These are phyloP conservation scores for Neonothopanus nambi DNA, from an alignment of 1,284 basidiomycete species.

Conservation along the genomic window DNA sequence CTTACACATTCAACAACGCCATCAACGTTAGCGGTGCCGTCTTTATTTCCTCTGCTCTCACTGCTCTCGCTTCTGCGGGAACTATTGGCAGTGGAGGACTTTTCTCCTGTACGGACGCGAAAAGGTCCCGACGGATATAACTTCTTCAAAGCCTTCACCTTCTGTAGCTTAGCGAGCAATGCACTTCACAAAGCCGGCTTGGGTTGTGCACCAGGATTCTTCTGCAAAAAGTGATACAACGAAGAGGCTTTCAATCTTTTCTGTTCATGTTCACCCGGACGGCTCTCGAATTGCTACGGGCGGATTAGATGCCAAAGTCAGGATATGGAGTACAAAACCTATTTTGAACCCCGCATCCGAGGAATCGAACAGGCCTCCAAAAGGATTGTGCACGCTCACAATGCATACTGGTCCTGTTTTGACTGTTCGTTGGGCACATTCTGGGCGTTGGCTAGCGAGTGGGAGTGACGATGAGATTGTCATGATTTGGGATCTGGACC, in stretches of 20 bases:
- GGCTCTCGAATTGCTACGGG: slow-evolving; percentile 95
- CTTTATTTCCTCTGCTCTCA: neutral
- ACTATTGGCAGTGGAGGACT: too few species aligned
- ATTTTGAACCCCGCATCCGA: slow-evolving; percentile 80
- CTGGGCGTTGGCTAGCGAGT: slow-evolving; percentile 91
- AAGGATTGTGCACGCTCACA: slow-evolving; percentile 86
- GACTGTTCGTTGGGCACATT: slow-evolving; percentile 94
- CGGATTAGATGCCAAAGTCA: slow-evolving; percentile 92
- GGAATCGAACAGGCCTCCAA: slow-evolving; percentile 75
- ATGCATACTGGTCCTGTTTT: slow-evolving; percentile 96
- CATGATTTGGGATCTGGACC: slow-evolving; percentile 97
- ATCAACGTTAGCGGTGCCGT: too few species aligned
- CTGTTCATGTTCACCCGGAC: slow-evolving; percentile 93
- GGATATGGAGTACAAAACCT: slow-evolving; percentile 96
- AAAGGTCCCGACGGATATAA: too few species aligned
- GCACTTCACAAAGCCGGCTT: slow-evolving; percentile 77
- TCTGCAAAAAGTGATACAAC: slow-evolving; percentile 47
- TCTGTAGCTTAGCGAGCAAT: too few species aligned
- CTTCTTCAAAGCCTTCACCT: too few species aligned
- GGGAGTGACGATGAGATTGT: slow-evolving; percentile 96
- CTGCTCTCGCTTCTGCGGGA: neutral
- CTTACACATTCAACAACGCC: too few species aligned
- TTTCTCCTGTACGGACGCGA: too few species aligned
- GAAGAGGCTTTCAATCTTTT: slow-evolving; percentile 88
- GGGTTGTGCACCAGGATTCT: slow-evolving; percentile 69